A percentile compares a stretch with the other conserved stretches of the same genome.
phyloP scores from a whole-genome alignment of 768 basidiomycete genomes.

The Pholiota microspora region DNA sequence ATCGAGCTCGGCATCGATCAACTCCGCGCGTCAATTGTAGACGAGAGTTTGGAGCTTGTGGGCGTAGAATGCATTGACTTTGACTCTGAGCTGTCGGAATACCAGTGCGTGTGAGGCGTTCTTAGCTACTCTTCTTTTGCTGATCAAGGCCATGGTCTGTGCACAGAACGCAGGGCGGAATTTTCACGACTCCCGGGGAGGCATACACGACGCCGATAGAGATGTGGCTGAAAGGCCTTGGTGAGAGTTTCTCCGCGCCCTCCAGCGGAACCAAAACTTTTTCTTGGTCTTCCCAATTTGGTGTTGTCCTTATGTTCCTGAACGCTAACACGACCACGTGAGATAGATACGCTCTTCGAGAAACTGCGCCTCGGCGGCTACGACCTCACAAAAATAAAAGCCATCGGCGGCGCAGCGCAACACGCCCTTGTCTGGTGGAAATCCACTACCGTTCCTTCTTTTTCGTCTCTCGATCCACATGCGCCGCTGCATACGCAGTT shows the following conservation, averaged over 20 bases:
- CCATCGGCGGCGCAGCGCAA: conserved; percentile 77
- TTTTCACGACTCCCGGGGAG: conserved; percentile 84
- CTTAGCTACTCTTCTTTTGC: conserved; percentile 6
- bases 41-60: conserved; percentile 78
- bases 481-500: conserved; percentile 71
- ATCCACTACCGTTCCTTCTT: conserved; percentile 67
- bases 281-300: conserved; percentile 28
- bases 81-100: conserved; percentile 75
- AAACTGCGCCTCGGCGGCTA: conserved; percentile 69
- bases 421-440: conserved; percentile 89
- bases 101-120: conserved; percentile 57
- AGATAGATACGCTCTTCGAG: conserved; percentile 71
- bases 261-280: conserved; percentile 63
- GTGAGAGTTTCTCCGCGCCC: conserved; percentile 41
- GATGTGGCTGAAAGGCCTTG: conserved; percentile 88
- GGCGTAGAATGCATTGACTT: conserved; percentile 84
- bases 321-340: conserved; percentile 26
- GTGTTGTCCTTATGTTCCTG: conserved; percentile 29
- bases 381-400: conserved; percentile 69
- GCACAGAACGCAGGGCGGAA: conserved; percentile 77
- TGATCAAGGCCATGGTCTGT: conserved; percentile 11
- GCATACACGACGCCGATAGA: conserved; percentile 87
- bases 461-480: conserved; percentile 72
- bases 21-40: conserved; percentile 78
- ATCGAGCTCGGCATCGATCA: conserved; percentile 86